A percentile compares a stretch with the other conserved stretches of the same genome.
Evolutionary conservation across 257 asterid species (phyloP).

Genomic region (Solanum gandarillasii): DNA sequence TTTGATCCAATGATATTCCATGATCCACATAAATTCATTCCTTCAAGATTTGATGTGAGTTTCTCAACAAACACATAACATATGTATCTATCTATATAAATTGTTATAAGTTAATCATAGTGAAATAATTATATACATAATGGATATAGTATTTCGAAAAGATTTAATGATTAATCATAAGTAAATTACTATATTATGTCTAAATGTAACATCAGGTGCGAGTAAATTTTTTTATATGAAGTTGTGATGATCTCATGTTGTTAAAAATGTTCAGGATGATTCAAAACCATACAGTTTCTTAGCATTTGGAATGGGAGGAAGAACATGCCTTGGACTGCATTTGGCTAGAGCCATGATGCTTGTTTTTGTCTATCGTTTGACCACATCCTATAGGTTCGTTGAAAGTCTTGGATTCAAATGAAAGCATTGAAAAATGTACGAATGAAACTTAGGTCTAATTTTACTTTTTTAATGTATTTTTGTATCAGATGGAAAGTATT

Average conservation of each 20-base stretch:
- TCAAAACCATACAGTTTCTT: neutral
- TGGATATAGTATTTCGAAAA: neutral
- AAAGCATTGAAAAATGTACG: neutral
- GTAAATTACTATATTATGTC: neutral
- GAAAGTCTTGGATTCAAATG: neutral
- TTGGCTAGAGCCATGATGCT: neutral
- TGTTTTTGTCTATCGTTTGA: neutral
- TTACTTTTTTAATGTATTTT: neutral
- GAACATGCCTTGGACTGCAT: neutral
- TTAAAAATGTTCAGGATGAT: neutral
- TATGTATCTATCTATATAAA: neutral
- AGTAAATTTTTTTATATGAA: neutral
- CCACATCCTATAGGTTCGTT: neutral
- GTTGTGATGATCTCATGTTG: neutral
- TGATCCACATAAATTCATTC: neutral
- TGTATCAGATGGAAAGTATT: neutral
- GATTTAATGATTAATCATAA: neutral
- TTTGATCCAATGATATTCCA: neutral
- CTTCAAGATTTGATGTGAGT: slow-evolving; percentile 2
- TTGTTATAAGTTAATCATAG: neutral
- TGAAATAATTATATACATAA: neutral
- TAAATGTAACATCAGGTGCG: neutral
- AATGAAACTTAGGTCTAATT: neutral
- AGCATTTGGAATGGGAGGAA: slow-evolving; percentile 3
- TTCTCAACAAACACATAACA: neutral